phyloP scores from a whole-genome alignment of 805 yeast species.

The Schwanniomyces sp. region DNA sequence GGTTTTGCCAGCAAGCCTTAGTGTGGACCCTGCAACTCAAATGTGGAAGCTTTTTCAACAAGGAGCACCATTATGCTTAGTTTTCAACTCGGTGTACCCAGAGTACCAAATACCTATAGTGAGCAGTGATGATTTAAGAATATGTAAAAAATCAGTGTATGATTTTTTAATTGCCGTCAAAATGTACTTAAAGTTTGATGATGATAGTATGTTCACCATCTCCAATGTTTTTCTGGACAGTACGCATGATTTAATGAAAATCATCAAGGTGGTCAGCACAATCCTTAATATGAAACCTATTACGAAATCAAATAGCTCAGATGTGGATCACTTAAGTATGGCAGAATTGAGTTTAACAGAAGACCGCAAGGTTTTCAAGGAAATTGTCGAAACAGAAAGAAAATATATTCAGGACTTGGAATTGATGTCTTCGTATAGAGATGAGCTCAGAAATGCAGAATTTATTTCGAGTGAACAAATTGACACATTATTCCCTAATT shows the following conservation, averaged over 20 bases:
- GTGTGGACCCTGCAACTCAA: slow-evolving; percentile 91
- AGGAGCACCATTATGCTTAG: slow-evolving; percentile 87
- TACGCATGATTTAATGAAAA: slow-evolving; percentile 73
- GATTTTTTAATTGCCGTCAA: slow-evolving; percentile 88
- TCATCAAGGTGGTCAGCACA: slow-evolving; percentile 67
- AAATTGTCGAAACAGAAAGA: slow-evolving; percentile 85
- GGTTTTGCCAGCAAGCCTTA: slow-evolving; percentile 66
- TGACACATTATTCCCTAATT: slow-evolving; percentile 80
- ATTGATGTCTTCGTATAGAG: slow-evolving; percentile 62
- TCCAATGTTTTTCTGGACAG: slow-evolving; percentile 85
- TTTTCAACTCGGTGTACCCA: slow-evolving; percentile 66
- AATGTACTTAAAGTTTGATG: slow-evolving; percentile 67
- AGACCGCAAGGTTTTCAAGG: slow-evolving; percentile 75
- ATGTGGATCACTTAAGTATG: slow-evolving; percentile 8
- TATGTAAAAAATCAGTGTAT: slow-evolving; percentile 86
- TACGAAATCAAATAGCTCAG: slow-evolving; percentile 3
- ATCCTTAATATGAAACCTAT: slow-evolving; percentile 36
- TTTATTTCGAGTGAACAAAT: slow-evolving; percentile 75
- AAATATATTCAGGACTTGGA: slow-evolving; percentile 92
- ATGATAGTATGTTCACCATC: slow-evolving; percentile 83
- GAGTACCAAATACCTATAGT: slow-evolving; percentile 54
- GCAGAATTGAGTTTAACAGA: slow-evolving; percentile 42
- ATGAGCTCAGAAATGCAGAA: slow-evolving; percentile 65
- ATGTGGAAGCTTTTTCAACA: slow-evolving; percentile 85
- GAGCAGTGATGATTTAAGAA: slow-evolving; percentile 76